Evolutionary conservation across 345 rosid genomes (phyloP).

Genomic region (Carallia pectinifolia): DNA sequence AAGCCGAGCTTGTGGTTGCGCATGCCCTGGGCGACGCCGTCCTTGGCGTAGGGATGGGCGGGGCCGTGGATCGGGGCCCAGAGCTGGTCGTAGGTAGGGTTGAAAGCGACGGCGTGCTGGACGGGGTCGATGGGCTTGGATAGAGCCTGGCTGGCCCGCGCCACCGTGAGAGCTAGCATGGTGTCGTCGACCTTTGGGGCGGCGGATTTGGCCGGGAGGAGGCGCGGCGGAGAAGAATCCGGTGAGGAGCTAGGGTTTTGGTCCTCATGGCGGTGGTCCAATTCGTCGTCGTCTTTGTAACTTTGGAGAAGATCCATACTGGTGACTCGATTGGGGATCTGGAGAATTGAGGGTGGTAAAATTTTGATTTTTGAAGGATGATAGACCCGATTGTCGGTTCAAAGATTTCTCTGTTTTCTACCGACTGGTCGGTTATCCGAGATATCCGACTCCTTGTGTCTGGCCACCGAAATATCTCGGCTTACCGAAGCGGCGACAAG

Average conservation of each 20-base stretch:
- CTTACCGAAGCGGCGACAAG: no score
- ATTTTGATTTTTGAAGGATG: no score
- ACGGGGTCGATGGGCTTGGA: slow-evolving; percentile 73
- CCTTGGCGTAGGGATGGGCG: slow-evolving; percentile 89
- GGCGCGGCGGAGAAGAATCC: slow-evolving; percentile 77
- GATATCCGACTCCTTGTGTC: no score
- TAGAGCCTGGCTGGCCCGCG: slow-evolving; percentile 52
- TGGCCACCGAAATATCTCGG: no score
- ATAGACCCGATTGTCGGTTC: no score
- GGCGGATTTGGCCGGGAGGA: slow-evolving; percentile 68
- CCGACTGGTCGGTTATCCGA: no score
- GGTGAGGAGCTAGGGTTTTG: slow-evolving; percentile 43
- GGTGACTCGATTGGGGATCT: not conserved
- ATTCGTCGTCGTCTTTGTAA: slow-evolving; percentile 40
- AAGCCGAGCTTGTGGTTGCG: slow-evolving; percentile 96
- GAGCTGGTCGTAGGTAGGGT: slow-evolving; percentile 87
- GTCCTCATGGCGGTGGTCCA: slow-evolving; percentile 7
- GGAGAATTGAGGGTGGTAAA: no score
- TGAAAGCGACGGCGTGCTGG: slow-evolving; percentile 68
- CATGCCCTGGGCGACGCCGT: slow-evolving; percentile 94
- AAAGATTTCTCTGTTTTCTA: no score
- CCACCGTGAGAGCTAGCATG: slow-evolving; percentile 72
- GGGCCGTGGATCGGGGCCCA: slow-evolving; percentile 92
- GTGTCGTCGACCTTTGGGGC: slow-evolving; percentile 96
- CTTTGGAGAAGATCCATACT: slow-evolving; percentile 56